Evolutionary conservation across 495 filamentous ascomycete genomes (phyloP).

Genomic region (Monascus purpureus): DNA sequence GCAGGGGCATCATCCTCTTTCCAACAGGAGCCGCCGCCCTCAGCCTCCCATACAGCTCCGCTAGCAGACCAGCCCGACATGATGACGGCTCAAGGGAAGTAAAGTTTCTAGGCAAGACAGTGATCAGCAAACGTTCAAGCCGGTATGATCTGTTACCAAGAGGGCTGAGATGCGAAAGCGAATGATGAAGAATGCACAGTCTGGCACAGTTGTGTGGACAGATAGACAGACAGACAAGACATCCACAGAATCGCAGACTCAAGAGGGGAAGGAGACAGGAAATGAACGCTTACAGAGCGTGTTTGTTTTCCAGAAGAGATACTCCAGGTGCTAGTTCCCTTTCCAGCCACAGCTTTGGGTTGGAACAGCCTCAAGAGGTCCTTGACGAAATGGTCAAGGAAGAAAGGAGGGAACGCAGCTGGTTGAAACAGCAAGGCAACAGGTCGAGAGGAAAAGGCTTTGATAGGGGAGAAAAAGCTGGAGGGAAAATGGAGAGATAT

Average conservation of each 20-base stretch:
- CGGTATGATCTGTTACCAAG: neutral
- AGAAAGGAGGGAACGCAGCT: too few species aligned
- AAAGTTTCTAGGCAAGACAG: neutral
- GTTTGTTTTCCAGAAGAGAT: too few species aligned
- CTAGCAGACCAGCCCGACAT: neutral
- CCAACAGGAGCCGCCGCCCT: neutral
- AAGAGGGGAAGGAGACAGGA: too few species aligned
- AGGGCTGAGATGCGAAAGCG: neutral
- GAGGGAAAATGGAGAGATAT: too few species aligned
- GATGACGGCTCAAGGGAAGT: neutral
- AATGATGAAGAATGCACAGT: neutral
- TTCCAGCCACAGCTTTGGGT: too few species aligned
- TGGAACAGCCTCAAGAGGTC: too few species aligned
- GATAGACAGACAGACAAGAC: neutral
- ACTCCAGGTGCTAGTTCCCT: too few species aligned
- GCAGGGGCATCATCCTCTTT: neutral
- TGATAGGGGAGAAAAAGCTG: too few species aligned
- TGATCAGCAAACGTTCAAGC: neutral
- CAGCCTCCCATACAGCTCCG: neutral
- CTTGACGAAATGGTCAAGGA: too few species aligned
- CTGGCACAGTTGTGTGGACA: neutral
- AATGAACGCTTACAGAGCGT: too few species aligned
- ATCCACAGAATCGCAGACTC: neutral
- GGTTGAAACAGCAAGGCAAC: too few species aligned
- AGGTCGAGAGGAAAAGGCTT: too few species aligned